phyloP scores from a whole-genome alignment of 2,329 filamentous ascomycete species.

The Cordyceps pruinosa region DNA sequence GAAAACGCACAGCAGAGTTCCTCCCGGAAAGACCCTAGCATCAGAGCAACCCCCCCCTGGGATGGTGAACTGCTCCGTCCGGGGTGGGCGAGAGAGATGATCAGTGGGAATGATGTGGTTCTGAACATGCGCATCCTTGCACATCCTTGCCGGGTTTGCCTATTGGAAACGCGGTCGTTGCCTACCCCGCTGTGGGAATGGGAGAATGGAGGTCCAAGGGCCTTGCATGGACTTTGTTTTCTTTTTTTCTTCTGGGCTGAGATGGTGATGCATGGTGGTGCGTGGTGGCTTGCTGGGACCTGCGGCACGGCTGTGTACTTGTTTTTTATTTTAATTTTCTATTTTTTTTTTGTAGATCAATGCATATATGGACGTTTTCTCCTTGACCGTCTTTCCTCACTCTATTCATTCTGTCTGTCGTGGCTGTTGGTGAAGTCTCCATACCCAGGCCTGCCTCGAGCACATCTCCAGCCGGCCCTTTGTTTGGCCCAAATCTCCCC shows the following conservation, averaged over 20 bases:
- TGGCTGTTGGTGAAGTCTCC: too few species aligned
- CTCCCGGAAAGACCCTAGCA: neutral
- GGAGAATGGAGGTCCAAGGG: slow-evolving; percentile 1
- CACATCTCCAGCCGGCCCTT: too few species aligned
- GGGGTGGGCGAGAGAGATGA: neutral
- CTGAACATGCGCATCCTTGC: neutral
- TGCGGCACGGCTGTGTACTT: neutral
- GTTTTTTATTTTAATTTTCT: neutral
- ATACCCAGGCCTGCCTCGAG: too few species aligned
- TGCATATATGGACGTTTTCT: too few species aligned
- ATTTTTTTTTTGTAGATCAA: too few species aligned
- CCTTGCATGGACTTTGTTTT: too few species aligned
- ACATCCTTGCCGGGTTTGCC: slow-evolving; percentile 6
- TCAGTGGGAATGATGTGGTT: neutral
- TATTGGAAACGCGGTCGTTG: neutral
- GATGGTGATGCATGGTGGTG: neutral
- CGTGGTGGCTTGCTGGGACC: neutral
- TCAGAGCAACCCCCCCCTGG: too few species aligned
- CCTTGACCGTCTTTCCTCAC: too few species aligned
- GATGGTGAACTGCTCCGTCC: too few species aligned
- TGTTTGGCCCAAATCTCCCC: too few species aligned
- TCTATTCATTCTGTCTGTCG: too few species aligned
- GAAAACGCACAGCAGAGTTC: neutral
- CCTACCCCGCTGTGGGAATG: slow-evolving; percentile 8
- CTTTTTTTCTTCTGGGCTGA: neutral